Evolutionary conservation across 768 basidiomycete genomes (phyloP).

Genomic region (Chalciporus pseudorubinellus): DNA sequence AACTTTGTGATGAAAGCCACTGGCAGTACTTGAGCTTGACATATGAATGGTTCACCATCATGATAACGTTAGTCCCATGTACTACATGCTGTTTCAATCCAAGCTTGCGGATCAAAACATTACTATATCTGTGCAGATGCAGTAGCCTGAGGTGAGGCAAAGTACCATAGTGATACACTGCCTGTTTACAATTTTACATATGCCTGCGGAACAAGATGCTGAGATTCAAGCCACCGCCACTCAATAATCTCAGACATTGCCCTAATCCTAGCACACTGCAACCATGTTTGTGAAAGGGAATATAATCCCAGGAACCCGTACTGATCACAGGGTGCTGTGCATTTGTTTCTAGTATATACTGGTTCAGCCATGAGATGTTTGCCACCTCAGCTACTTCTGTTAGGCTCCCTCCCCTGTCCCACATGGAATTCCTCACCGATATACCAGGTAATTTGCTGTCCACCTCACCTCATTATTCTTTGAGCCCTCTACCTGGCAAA

Average conservation of each 20-base stretch:
- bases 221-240: constrained; percentile 11
- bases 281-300: neutral
- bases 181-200: neutral
- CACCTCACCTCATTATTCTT: constrained; percentile 57
- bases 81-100: no score
- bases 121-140: no score
- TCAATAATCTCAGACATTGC: constrained; percentile 13
- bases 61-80: no score
- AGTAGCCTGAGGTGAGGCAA: no score
- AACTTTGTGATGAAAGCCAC: no score
- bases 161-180: no score
- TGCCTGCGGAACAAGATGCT: constrained; percentile 1
- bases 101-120: no score
- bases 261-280: constrained; percentile 15
- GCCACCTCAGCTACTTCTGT: constrained; percentile 1
- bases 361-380: neutral
- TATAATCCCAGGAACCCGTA: constrained; percentile 4
- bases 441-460: constrained; percentile 54
- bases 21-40: no score
- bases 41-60: no score
- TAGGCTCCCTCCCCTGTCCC: constrained; percentile 1
- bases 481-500: constrained; percentile 50
- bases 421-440: constrained; percentile 14
- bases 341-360: constrained; percentile 25
- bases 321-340: neutral